Percentiles rank a stretch among this genome's conserved stretches.
Conservation (phyloP, 2,329 filamentous ascomycete genomes). For the Knufia fluminis region DNA sequence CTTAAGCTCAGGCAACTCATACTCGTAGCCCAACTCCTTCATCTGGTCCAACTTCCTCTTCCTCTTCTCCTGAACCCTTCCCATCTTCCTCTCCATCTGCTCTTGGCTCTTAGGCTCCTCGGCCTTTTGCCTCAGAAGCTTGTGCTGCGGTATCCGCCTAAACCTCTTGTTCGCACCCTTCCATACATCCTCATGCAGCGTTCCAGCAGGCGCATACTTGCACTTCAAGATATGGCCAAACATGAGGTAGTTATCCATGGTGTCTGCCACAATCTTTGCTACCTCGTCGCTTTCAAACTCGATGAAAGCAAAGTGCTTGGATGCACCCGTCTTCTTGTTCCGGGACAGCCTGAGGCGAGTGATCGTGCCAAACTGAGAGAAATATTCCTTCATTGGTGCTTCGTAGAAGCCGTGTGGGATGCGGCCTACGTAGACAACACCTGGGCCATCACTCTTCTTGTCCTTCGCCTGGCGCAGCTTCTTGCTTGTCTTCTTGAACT, state of each 20-base stretch:
- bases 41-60: slow-evolving; percentile 62
- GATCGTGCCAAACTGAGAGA: slow-evolving; percentile 84
- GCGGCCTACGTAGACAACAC: slow-evolving; percentile 79
- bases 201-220: slow-evolving; percentile 64
- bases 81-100: slow-evolving; percentile 68
- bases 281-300: slow-evolving; percentile 71
- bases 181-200: slow-evolving; percentile 74
- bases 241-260: slow-evolving; percentile 95
- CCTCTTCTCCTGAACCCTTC: slow-evolving; percentile 63
- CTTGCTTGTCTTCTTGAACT: slow-evolving; percentile 39
- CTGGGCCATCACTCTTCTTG: slow-evolving; percentile 45
- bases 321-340: slow-evolving; percentile 82
- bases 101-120: slow-evolving; percentile 59
- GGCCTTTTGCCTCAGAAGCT: slow-evolving; percentile 68
- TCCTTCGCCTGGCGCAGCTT: slow-evolving; percentile 44
- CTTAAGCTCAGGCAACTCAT: slow-evolving; percentile 47
- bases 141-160: slow-evolving; percentile 79
- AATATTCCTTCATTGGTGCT: slow-evolving; percentile 87
- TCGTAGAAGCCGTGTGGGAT: slow-evolving; percentile 97
- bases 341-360: slow-evolving; percentile 71
- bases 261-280: slow-evolving; percentile 86
- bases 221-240: slow-evolving; percentile 92
- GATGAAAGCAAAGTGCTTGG: slow-evolving; percentile 91
- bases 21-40: slow-evolving; percentile 75
- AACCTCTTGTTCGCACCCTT: slow-evolving; percentile 85